Base-by-base conservation (phyloP, 768 basidiomycete species). In the Rubroboletus pulcherrimus region DNA sequence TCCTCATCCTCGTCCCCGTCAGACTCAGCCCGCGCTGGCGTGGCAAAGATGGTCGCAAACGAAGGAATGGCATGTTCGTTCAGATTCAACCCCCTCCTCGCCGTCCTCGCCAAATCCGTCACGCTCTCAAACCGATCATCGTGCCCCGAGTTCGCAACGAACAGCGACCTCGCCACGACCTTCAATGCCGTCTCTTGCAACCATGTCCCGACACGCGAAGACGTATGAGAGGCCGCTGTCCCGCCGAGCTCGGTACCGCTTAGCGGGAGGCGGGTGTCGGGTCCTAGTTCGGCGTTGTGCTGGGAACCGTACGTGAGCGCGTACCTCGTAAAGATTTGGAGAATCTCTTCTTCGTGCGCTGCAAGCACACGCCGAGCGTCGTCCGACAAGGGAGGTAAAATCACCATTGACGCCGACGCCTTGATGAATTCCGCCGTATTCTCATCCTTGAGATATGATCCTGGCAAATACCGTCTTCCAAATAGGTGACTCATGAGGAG, bases 71-170 rank as follows among this genome's bases (percentile, higher is more conserved):
- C 80, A 62, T 86, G 76, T 59, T 78, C 77, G 62, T 83, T 81
- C 7, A 89, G 66, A 51, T 78, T 74, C 19, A 90, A 59, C 0
- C 84, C 85, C 7, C 64, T 64, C 26, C 87, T 75, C 0, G 75
- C 75, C 0, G 85, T 83, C 10, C 68, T 69, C 1, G 74, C 70
- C 9, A 90, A 73, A 58, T 89, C 85, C 2, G 67, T 55, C 11
- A 87, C 73, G 31, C 71, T 78, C 5, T 55, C 39, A 60, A 86
- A 88, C 1, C 59, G 53, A 62, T 89, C 87, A 30, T 66, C 77
- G 51, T 84, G 84, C 0, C 88, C 87, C 0, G 87, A 89, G 53
- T 78, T 85, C 0, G 87, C 84, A 7, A 83, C 85, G 58, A 88
- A 89, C 6, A 74, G 60, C 1, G 87, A 89, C 9, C 86, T 81